Evolutionary conservation across 164 flowering plant genomes (phyloP), one percentile per base, ranked within the genome.

Genomic region (Macadamia tetraphylla): DNA sequence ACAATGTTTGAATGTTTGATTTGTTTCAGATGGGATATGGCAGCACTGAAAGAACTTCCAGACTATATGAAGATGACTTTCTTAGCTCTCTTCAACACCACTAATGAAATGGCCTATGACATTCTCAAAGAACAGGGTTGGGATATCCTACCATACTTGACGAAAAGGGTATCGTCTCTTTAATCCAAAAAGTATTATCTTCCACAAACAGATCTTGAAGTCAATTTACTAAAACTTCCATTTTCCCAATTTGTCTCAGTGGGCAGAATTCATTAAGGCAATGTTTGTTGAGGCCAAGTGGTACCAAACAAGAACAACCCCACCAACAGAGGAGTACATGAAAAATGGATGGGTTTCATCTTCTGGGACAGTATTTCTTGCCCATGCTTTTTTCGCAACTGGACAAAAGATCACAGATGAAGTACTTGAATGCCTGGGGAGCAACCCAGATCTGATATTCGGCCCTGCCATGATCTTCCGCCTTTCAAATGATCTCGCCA

Each of bases 211-310:
- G 14, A 32, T 3, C 29, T 14, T 64, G 29, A 10, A 1, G n/a
- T 35, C 35, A 18, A 15, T 17, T 10, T 13, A 48, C 29, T 17
- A n/a, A 48, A 42, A 52, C 18, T 6, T 23, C 35, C 29, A 5
- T 12, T 58, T 62, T 52, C 15, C 62, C 12, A 46, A 43, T 9
- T 35, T 31, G 40, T 55, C 18, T 11, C 78, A 87, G 88, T 86
- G 92, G 92, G 77, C 74, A 62, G 75, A 75, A 43, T 78, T 86
- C 52, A 79, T 84, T 44, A 74, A 79, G 62, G 70, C 88, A 62
- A 63, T 82, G 75, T 56, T 78, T 8, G 73, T 67, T 65, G 92
- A 87, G 74, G 89, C 92, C 56, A 77, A 74, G 53, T 87, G 92
- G 89, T 73, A 64, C 61, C 63, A 76, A 43, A 68, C 23, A 29